Percentiles rank a stretch among this genome's conserved stretches.
These are phyloP conservation scores for Rhizopogon vulgaris DNA, from an alignment of 768 basidiomycete genomes.

Conservation along the genomic window DNA sequence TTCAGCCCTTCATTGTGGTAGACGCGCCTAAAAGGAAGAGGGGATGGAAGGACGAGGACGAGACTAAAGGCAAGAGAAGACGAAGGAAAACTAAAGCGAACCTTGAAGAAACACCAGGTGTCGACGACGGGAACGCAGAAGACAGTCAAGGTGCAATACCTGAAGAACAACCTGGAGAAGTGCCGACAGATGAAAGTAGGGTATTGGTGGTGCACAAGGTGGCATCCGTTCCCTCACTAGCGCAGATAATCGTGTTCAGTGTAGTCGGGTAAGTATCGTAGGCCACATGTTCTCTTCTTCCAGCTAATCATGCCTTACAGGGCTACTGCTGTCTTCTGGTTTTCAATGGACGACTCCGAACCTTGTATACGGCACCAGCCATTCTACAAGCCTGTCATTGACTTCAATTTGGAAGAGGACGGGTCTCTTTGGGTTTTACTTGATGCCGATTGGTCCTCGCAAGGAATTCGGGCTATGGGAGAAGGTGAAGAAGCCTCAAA, in stretches of 20 bases:
- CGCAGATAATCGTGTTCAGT: slow-evolving; percentile 51
- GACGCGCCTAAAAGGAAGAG: slow-evolving; percentile 26
- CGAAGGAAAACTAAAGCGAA: slow-evolving; percentile 11
- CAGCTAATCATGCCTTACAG: slow-evolving; percentile 29
- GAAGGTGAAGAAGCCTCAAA: slow-evolving; percentile 12
- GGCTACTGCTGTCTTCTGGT: slow-evolving; percentile 61
- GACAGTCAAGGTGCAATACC: slow-evolving; percentile 9
- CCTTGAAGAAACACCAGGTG: slow-evolving; percentile 16
- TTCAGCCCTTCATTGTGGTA: slow-evolving; percentile 41
- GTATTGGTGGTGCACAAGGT: slow-evolving; percentile 58
- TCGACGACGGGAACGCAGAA: slow-evolving; percentile 17
- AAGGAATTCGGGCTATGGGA: slow-evolving; percentile 8
- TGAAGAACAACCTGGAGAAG: background rate
- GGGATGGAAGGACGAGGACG: slow-evolving; percentile 26
- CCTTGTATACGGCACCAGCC: slow-evolving; percentile 35
- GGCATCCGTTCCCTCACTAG: slow-evolving; percentile 34
- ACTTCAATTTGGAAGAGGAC: slow-evolving; percentile 40
- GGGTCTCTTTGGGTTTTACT: slow-evolving; percentile 40
- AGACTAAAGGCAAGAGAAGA: slow-evolving; percentile 9
- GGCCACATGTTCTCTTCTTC: background rate
- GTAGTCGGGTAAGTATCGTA: slow-evolving; percentile 58
- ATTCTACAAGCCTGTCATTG: slow-evolving; percentile 53
- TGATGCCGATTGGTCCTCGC: slow-evolving; percentile 37
- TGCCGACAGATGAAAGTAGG: slow-evolving; percentile 18
- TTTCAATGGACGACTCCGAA: slow-evolving; percentile 20